Base-by-base conservation (phyloP, 2,329 filamentous ascomycete species). In the Raffaelea ambrosiae region DNA sequence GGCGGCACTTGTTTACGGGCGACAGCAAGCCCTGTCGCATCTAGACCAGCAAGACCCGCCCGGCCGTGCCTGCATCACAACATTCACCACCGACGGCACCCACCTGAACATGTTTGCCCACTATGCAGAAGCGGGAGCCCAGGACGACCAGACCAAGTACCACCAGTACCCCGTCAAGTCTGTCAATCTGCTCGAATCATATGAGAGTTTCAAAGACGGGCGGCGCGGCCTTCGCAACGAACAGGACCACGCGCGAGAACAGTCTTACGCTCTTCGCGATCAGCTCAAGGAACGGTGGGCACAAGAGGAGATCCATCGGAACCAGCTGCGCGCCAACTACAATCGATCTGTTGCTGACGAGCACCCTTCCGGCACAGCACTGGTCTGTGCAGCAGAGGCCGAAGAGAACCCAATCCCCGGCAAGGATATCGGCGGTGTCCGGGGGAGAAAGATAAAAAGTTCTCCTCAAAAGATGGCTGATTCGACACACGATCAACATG, bases 91-190 rank as follows among this genome's bases (percentile, higher is more conserved):
- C 1, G 46, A 62, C 31, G 61, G 60, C 13, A 50, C 40, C 4
- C 50, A 35, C 9, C 31, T 62, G 22, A 52, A 58, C 36, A 39
- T 58, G 14, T 63, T 46, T 16, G 56, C 59, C 2, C 60, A 63
- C 21, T 56, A 62, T 46, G 50, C 44, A 1, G 11, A 3, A 18
- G 36, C 44, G 1, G 11, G 2, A n/a, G 36, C 55, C 4, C 36
- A 9, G 5, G 35, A 19, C 16, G 18, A 8, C 7, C 35, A 38
- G 35, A 38, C 35, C 13, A 38, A 38, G 36, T 59, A 59, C 40
- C 53, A 58, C 50, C 56, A 60, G 46, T 56, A 55, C 40, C 50
- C 35, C n/a, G 21, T 55, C 36, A 26, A 19, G 8, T 54, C 52
- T 4, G 48, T 46, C 4, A 51, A 52, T n/a, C 20, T 58, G 4